These are phyloP conservation scores for Pilobolus umbonatus DNA, from an alignment of 192 early-diverging fungal genomes.

Conservation along the genomic window DNA sequence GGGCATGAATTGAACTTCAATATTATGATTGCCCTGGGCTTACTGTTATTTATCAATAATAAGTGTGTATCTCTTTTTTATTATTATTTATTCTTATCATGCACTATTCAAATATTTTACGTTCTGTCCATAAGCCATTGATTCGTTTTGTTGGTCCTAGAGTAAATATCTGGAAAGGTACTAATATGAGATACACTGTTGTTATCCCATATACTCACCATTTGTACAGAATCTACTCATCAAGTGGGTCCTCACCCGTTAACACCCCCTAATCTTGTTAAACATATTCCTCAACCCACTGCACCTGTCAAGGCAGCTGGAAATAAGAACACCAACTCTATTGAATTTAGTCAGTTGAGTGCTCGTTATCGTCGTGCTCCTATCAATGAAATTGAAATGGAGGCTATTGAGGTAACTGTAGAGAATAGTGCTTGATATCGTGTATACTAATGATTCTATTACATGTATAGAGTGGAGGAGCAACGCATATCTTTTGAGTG, in stretches of 20 bases:
- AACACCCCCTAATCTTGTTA: slow-evolving; percentile 33
- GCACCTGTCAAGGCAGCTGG: slow-evolving; percentile 11
- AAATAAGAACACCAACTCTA: slow-evolving; percentile 13
- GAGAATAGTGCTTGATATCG: neutral
- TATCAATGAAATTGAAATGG: slow-evolving; percentile 45
- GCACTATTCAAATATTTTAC: slow-evolving; percentile 22
- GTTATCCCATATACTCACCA: neutral
- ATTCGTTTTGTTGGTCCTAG: slow-evolving; percentile 37
- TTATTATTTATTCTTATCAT: slow-evolving; percentile 4
- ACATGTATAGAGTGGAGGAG: slow-evolving; percentile 14
- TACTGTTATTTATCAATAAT: no score
- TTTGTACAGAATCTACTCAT: slow-evolving; percentile 18
- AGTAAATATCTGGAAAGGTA: slow-evolving; percentile 36
- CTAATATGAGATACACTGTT: neutral
- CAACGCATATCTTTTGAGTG: slow-evolving; percentile 6
- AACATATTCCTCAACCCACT: slow-evolving; percentile 20
- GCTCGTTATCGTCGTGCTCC: slow-evolving; percentile 34
- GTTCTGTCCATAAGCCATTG: slow-evolving; percentile 29
- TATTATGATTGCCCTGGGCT: neutral
- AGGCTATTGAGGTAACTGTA: slow-evolving; percentile 42
- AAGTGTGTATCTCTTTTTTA: slow-evolving; percentile 12
- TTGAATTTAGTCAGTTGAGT: slow-evolving; percentile 40
- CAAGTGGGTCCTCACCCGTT: slow-evolving; percentile 35
- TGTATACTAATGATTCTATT: neutral
- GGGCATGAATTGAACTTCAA: no score